Base-by-base conservation (phyloP, 1,139 yeast species). In the Diutina sp. region DNA sequence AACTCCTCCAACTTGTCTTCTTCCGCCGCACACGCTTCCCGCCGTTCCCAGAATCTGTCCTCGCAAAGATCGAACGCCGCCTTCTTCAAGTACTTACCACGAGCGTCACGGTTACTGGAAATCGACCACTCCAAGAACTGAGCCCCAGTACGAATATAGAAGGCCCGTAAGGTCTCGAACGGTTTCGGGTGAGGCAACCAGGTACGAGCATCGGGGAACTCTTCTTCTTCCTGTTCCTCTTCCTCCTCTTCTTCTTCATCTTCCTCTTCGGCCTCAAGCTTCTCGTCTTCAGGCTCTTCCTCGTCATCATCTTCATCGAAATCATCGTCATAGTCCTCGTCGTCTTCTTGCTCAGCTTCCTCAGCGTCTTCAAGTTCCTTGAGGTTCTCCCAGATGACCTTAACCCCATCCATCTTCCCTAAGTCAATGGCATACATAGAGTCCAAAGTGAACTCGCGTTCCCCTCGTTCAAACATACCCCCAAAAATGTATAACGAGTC, bases 141-240 rank as follows among this genome's bases (percentile, higher is more conserved):
- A 1, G 93, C 85, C 57, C 96, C 95, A 1, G 96, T 84, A 65
- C 97, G 86, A 46, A 86, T 75, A 67, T 93, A 93, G 70, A 91
- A 93, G 1, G 82, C 84, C 62, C 97, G 82, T 60, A 91, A 74
- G 1, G 82, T 72, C 70, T 93, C 98, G 65, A 93, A 93, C n/a
- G 97, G 86, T 66, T 91, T 90, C 53, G 99, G 99, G 68, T 90
- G 97, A 54, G 98, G 97, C 60, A 93, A 77, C 96, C 97, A 91
- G 30, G 97, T 97, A 69, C 96, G 81, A 53, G 87, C 87, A 69
- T 93, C 98, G 6, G 96, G 96, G 64, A 84, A 81, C 60, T 85
- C 91, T 47, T 82, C 83, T 58, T 81, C 88, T 7, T 77, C 85
- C 52, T 76, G 84, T 25, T 73, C 83, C 5, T 67, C 80, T 51